Evolutionary conservation across 768 basidiomycete genomes (phyloP).

Genomic region (Leccinum subgranulosum): DNA sequence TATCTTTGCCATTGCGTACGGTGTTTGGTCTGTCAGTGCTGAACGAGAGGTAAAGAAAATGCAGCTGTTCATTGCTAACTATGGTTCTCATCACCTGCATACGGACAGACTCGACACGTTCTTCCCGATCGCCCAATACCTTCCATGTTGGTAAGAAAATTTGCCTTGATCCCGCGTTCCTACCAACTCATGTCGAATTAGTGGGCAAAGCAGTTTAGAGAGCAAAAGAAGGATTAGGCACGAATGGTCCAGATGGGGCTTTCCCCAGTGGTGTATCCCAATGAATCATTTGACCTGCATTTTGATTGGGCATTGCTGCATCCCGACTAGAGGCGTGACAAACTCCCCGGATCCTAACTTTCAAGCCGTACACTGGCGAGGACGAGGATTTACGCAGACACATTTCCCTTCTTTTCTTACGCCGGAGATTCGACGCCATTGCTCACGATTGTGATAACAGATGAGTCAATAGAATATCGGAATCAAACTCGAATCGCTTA

Average conservation of each 20-base stretch:
- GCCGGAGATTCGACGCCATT: not conserved
- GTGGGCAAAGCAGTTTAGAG: slow-evolving; percentile 53
- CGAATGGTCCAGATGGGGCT: slow-evolving; percentile 1
- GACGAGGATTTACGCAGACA: not conserved
- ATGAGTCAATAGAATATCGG: not conserved
- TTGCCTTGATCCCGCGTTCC: not conserved
- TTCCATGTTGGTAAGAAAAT: slow-evolving; percentile 63
- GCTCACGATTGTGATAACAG: not conserved
- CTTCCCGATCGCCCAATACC: slow-evolving; percentile 72
- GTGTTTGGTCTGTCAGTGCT: slow-evolving; percentile 71
- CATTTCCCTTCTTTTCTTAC: not conserved
- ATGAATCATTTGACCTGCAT: not conserved
- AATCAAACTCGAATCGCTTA: not conserved
- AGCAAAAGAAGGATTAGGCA: slow-evolving; percentile 19
- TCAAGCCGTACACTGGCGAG: not conserved
- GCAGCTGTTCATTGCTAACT: not conserved
- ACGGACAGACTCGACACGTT: slow-evolving; percentile 49
- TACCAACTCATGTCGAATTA: slow-evolving; percentile 15
- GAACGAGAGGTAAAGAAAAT: slow-evolving; percentile 61
- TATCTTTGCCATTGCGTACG: slow-evolving; percentile 63
- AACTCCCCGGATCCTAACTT: not conserved
- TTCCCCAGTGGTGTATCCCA: not conserved
- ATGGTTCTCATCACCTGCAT: slow-evolving; percentile 3
- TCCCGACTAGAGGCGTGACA: not conserved
- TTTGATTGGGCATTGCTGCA: not conserved